These are phyloP conservation scores for Roridomyces roridus DNA, from an alignment of 768 basidiomycete genomes.

Conservation along the genomic window DNA sequence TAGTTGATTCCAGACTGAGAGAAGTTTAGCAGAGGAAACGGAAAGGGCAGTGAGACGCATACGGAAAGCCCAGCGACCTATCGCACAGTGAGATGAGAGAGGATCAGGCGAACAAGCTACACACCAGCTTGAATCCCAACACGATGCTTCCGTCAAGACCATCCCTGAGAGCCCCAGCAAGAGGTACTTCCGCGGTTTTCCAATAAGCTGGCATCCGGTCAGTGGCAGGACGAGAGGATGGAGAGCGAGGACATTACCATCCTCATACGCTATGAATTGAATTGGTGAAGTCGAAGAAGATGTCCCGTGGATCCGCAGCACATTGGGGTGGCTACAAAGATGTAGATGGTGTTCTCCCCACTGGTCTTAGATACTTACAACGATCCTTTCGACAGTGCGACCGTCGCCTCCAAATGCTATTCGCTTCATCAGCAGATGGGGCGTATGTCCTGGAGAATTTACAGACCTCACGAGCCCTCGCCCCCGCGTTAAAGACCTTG, in stretches of 20 bases:
- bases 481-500: neutral
- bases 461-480: neutral
- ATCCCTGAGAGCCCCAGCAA: neutral
- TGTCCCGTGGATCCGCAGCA: neutral
- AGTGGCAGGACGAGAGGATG: too few species aligned
- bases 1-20: constrained; percentile 1
- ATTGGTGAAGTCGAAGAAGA: neutral
- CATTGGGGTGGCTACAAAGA: neutral
- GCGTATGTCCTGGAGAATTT: neutral
- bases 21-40: too few species aligned
- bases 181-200: neutral
- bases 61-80: constrained; percentile 4
- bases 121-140: constrained; percentile 1
- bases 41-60: neutral
- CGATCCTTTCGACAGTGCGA: neutral
- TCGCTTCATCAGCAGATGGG: neutral
- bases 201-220: neutral
- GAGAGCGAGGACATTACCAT: neutral
- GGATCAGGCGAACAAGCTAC: neutral
- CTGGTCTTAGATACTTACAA: neutral
- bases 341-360: neutral
- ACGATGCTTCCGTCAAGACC: neutral
- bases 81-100: neutral
- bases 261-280: constrained; percentile 2
- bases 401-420: neutral